Base-by-base conservation (phyloP, 768 basidiomycete species). In the Collybia sordida region DNA sequence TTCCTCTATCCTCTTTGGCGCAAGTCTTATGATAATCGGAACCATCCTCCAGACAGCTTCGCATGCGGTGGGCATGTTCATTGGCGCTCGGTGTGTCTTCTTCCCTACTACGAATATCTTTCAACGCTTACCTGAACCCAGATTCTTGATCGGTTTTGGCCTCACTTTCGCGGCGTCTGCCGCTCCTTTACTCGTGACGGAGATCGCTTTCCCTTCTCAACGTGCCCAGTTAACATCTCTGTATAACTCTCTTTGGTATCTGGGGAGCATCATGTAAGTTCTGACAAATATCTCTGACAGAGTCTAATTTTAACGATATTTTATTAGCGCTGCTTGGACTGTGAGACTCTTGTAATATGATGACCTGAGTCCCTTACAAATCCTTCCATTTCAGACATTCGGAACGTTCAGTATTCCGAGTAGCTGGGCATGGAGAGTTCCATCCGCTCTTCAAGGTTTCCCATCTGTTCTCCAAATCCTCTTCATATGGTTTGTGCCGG, bases 161-260 rank as follows among this genome's bases (percentile, higher is more conserved):
- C 65, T 85, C 14, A 82, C 82, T 2, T 83, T 85, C 51, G 81
- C 82, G 25, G 77, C 77, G n/a, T 80, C 81, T 53, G 79, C 86
- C 27, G 85, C 88, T n/a, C 88, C 88, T 3, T 72, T 89, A 59
- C 62, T 90, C 53, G 82, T 90, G 47, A 83, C 86, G 25, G 89
- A 90, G 66, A 65, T 90, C 11, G 77, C 88, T 1, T 89, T 83
- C 64, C 88, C 88, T 3, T 72, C 78, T 19, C 85, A 92, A 60
- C 85, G 88, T 44, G 83, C 84, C 6, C 83, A 80, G 43, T 64
- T 87, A 37, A 89, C 85, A 14, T 81, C 85, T 0, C 69, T 82
- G 55, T 87, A 85, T 68, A 87, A 88, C 69, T 79, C 83, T 9
- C 77, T 88, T 50, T 88, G 87, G 86, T 86, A 86, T 64, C 77